Conservation (phyloP, 1,139 yeast genomes). For the Geotrichum fermentans region DNA sequence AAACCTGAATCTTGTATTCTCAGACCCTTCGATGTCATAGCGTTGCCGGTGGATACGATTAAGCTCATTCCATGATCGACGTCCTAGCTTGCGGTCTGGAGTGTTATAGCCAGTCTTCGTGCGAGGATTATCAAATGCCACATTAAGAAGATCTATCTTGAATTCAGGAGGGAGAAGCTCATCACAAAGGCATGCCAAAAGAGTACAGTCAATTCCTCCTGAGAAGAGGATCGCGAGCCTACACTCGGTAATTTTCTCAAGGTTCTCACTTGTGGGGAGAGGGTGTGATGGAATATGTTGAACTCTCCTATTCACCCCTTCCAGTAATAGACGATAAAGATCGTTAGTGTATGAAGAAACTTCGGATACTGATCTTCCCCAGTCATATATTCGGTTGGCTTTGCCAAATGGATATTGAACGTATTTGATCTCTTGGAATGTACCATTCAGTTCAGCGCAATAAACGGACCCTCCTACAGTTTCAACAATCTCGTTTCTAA, state of each 20-base stretch:
- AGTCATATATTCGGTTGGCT: not conserved
- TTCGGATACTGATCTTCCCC: not conserved
- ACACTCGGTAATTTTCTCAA: not conserved
- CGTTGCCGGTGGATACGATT: conserved; percentile 13
- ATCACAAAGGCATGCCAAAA: conserved; percentile 50
- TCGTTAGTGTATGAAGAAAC: conserved; percentile 13
- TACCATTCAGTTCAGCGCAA: conserved; percentile 23
- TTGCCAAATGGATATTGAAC: not conserved
- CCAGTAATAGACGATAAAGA: conserved; percentile 23
- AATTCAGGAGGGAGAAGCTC: conserved; percentile 35
- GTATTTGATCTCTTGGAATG: not conserved
- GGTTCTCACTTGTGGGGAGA: not conserved
- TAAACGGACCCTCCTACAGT: conserved; percentile 33
- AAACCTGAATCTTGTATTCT: conserved; percentile 40
- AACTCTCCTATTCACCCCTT: conserved; percentile 50
- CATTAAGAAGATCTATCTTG: conserved; percentile 77
- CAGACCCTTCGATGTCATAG: not conserved
- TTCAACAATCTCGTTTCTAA: conserved; percentile 25
- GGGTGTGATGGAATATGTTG: conserved; percentile 42
- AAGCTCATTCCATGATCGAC: conserved; percentile 54
- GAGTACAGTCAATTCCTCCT: conserved; percentile 91
- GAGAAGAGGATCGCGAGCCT: conserved; percentile 69
- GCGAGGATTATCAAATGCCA: conserved; percentile 90
- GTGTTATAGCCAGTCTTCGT: conserved; percentile 52
- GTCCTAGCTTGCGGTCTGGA: conserved; percentile 78